Conservation (phyloP, 192 early-diverging fungal species). For the Coemansia sp. region DNA sequence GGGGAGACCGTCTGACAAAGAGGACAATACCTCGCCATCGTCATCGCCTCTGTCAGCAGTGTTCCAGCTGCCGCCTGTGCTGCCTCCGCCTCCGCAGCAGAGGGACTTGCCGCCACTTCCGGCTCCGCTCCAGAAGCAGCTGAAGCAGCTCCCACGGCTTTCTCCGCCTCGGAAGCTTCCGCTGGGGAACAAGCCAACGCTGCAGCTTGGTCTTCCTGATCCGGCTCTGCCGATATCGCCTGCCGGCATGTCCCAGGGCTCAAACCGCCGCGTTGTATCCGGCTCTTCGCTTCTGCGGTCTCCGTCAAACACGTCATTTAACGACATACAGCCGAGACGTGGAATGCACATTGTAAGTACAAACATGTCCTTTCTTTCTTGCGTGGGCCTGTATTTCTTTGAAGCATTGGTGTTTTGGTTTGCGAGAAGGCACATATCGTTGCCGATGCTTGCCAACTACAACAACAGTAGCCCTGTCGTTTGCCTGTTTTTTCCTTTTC, state of each 20-base stretch:
- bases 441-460: too few species aligned
- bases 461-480: too few species aligned
- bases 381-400: not conserved
- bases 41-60: slow-evolving; percentile 38
- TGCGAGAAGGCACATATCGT: too few species aligned
- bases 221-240: slow-evolving; percentile 37
- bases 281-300: slow-evolving; percentile 53
- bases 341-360: slow-evolving; percentile 53
- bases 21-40: slow-evolving; percentile 27
- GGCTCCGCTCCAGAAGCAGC: slow-evolving; percentile 39
- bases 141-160: slow-evolving; percentile 47
- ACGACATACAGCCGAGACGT: slow-evolving; percentile 41
- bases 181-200: slow-evolving; percentile 26
- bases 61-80: slow-evolving; percentile 39
- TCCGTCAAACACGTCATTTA: slow-evolving; percentile 48
- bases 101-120: slow-evolving; percentile 51
- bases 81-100: slow-evolving; percentile 37
- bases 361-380: not conserved
- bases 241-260: slow-evolving; percentile 28
- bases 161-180: slow-evolving; percentile 54
- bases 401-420: not conserved
- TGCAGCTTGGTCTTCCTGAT: slow-evolving; percentile 44
- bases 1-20: slow-evolving; percentile 19
- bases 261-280: slow-evolving; percentile 51
- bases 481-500: too few species aligned